Evolutionary conservation across 768 basidiomycete species (phyloP).

Genomic region (Mycena galericulata): DNA sequence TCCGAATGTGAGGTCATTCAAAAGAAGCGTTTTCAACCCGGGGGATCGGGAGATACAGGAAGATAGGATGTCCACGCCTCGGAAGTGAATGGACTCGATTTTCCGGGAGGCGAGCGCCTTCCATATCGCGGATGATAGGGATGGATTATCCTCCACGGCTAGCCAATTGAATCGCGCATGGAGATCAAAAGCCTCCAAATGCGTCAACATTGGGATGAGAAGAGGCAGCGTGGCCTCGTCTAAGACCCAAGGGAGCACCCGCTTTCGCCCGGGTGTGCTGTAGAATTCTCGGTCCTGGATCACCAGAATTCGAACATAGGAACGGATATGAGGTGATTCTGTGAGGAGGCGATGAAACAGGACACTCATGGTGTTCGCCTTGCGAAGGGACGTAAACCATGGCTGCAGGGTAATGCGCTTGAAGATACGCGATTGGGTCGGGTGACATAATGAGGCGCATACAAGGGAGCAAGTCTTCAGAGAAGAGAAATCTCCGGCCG

Average conservation of each 20-base stretch:
- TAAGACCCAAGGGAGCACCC: not conserved
- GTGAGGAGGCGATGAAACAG: not conserved
- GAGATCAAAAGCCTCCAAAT: conserved; percentile 1
- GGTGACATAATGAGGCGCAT: not conserved
- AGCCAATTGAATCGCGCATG: not conserved
- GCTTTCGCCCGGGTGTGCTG: not conserved
- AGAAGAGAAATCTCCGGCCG: not conserved
- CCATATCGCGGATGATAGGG: not conserved
- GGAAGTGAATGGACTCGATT: not conserved
- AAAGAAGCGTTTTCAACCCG: not conserved
- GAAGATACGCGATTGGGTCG: not conserved
- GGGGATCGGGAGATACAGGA: not conserved
- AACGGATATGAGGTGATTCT: not conserved
- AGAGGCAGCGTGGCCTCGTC: not conserved
- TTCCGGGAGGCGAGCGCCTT: not conserved
- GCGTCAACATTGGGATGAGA: not conserved
- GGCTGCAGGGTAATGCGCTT: not conserved
- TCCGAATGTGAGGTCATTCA: not conserved
- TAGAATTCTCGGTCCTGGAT: not conserved
- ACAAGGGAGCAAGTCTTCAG: not conserved
- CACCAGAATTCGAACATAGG: not conserved
- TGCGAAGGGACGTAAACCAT: not conserved
- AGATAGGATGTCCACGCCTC: not conserved
- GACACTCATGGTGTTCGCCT: not conserved
- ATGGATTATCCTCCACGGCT: not conserved